These are phyloP conservation scores for Phytophthora vignae DNA, from an alignment of 352 stramenopile genomes.

Conservation along the genomic window DNA sequence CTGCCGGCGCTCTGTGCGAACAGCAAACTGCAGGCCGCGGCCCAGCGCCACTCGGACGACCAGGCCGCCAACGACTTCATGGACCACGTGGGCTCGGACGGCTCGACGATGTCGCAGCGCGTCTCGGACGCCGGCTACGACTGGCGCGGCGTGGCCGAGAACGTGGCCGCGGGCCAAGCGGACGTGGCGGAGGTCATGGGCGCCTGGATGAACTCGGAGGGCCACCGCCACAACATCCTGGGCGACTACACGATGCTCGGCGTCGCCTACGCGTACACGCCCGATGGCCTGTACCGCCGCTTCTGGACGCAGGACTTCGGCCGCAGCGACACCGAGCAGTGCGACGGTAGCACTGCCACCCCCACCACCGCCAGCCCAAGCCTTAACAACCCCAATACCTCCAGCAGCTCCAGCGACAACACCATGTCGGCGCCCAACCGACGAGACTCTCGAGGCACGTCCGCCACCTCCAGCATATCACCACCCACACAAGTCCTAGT, in stretches of 20 bases:
- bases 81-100: constrained; percentile 53
- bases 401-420: constrained; percentile 15
- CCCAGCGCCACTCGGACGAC: constrained; percentile 46
- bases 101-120: constrained; percentile 42
- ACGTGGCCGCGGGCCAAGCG: constrained; percentile 48
- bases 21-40: constrained; percentile 35
- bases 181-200: constrained; percentile 49
- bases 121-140: constrained; percentile 55
- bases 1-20: constrained; percentile 48
- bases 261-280: constrained; percentile 44
- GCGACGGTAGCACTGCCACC: constrained; percentile 26
- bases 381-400: neutral
- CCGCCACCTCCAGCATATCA: neutral
- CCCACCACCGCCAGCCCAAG: neutral
- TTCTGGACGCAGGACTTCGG: constrained; percentile 77
- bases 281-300: constrained; percentile 37
- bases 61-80: constrained; percentile 58
- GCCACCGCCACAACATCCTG: constrained; percentile 49
- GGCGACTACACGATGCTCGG: constrained; percentile 56
- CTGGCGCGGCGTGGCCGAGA: constrained; percentile 53
- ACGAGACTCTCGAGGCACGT: constrained; percentile 12
- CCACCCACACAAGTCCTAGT: neutral
- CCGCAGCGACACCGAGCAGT: constrained; percentile 38
- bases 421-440: constrained; percentile 22
- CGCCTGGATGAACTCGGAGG: constrained; percentile 51